phyloP scores from a whole-genome alignment of 345 rosid genomes.

The Rhodamnia rubescens region DNA sequence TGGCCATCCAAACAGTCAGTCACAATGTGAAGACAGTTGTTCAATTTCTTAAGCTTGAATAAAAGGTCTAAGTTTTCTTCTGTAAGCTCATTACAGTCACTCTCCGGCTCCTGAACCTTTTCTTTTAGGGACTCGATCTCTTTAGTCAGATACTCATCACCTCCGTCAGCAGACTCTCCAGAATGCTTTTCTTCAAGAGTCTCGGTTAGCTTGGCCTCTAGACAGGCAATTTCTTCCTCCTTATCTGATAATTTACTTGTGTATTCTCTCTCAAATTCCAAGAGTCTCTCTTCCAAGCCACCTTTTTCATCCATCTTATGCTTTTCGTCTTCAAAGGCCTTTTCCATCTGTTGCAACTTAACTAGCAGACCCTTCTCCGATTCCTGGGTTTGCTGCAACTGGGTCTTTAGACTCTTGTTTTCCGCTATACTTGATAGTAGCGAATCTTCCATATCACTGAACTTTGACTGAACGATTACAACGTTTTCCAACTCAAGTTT shows the following conservation, averaged over 20 bases:
- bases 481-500: constrained; percentile 27
- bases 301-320: background rate
- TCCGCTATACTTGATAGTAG: constrained; percentile 10
- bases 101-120: constrained; percentile 41
- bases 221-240: constrained; percentile 20
- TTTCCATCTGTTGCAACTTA: constrained; percentile 23
- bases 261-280: constrained; percentile 5
- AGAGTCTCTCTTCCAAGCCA: background rate
- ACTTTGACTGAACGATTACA: constrained; percentile 9
- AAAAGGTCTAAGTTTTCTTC: constrained; percentile 49
- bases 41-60: constrained; percentile 24
- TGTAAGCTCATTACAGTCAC: constrained; percentile 54
- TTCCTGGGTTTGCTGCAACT: constrained; percentile 19
- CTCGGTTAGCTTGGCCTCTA: constrained; percentile 20
- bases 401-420: constrained; percentile 7
- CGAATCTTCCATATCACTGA: constrained; percentile 16
- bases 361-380: constrained; percentile 23
- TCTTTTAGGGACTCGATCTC: constrained; percentile 30
- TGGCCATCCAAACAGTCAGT: constrained; percentile 6
- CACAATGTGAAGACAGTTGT: background rate
- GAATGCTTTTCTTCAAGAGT: constrained; percentile 2
- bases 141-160: constrained; percentile 4
- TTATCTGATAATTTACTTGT: constrained; percentile 13
- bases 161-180: constrained; percentile 1
- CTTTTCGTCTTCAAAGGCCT: constrained; percentile 10